Percentiles rank a stretch among this genome's conserved stretches.
Evolutionary conservation across 176 grass and related monocot species (phyloP).

Genomic region (Lolium perenne): DNA sequence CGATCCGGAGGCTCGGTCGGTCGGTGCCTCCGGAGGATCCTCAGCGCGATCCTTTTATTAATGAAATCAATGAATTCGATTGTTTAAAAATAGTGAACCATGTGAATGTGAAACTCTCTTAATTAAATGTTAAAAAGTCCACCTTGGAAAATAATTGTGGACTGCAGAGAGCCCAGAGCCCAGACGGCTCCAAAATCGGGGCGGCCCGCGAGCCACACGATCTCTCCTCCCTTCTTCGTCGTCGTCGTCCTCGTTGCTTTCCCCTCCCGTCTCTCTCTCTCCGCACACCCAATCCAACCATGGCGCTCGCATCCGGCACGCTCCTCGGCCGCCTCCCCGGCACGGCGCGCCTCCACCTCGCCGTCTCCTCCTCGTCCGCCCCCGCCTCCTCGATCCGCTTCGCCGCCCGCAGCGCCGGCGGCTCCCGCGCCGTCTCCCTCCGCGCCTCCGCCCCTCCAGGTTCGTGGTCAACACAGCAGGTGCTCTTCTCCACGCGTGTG

Average conservation of each 20-base stretch:
- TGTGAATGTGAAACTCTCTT: background rate
- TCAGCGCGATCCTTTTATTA: no score
- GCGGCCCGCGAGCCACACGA: constrained; percentile 32
- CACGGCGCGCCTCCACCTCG: constrained; percentile 17
- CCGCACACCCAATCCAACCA: constrained; percentile 11
- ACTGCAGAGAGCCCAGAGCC: background rate
- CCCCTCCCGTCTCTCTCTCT: background rate
- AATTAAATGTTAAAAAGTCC: background rate
- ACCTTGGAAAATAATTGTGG: background rate
- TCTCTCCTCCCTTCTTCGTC: background rate
- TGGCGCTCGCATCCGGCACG: constrained; percentile 56
- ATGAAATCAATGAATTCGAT: no score
- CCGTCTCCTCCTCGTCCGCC: constrained; percentile 31
- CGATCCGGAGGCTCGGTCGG: no score
- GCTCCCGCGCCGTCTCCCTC: constrained; percentile 29
- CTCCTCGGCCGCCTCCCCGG: constrained; percentile 40
- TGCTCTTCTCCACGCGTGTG: background rate
- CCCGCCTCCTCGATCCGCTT: constrained; percentile 44
- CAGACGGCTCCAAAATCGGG: constrained; percentile 32
- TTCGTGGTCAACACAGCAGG: constrained; percentile 23
- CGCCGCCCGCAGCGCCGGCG: background rate
- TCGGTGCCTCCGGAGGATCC: no score
- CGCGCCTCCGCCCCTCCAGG: constrained; percentile 36
- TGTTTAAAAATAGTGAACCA: background rate
- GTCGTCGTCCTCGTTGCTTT: constrained; percentile 8